These are phyloP conservation scores for Tuber melanosporum DNA, from an alignment of 495 filamentous ascomycete species.

Conservation along the genomic window DNA sequence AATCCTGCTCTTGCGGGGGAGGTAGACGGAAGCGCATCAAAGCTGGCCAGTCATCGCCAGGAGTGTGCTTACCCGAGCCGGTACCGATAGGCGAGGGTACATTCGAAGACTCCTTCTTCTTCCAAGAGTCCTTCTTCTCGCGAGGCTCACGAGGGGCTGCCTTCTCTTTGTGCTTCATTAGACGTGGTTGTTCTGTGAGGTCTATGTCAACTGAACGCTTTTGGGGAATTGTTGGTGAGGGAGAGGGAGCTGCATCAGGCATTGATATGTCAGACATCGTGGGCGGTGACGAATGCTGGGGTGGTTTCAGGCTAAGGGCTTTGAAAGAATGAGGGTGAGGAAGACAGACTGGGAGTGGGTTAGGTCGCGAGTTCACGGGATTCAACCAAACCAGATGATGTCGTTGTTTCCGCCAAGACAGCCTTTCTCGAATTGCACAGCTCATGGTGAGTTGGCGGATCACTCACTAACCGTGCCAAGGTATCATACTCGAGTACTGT, in stretches of 20 bases:
- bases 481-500: no score
- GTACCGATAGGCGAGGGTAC: slow-evolving; percentile 22
- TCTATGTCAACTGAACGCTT: slow-evolving; percentile 46
- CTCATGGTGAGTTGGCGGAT: neutral
- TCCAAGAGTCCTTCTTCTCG: slow-evolving; percentile 61
- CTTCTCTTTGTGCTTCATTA: slow-evolving; percentile 47
- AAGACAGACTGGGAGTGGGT: neutral
- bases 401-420: neutral
- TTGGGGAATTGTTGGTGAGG: slow-evolving; percentile 51
- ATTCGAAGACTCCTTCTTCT: slow-evolving; percentile 48
- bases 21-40: slow-evolving; percentile 52
- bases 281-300: slow-evolving; percentile 13
- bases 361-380: neutral
- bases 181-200: slow-evolving; percentile 41
- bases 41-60: slow-evolving; percentile 35
- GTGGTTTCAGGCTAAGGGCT: slow-evolving; percentile 3
- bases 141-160: slow-evolving; percentile 49
- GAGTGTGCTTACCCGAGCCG: slow-evolving; percentile 36
- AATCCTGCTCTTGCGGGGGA: slow-evolving; percentile 46
- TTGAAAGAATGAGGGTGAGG: neutral
- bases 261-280: slow-evolving; percentile 42
- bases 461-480: no score
- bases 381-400: neutral
- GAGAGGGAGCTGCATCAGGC: slow-evolving; percentile 19
- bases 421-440: neutral